Evolutionary conservation across 768 basidiomycete genomes (phyloP).

Genomic region (Phaffia australis): DNA sequence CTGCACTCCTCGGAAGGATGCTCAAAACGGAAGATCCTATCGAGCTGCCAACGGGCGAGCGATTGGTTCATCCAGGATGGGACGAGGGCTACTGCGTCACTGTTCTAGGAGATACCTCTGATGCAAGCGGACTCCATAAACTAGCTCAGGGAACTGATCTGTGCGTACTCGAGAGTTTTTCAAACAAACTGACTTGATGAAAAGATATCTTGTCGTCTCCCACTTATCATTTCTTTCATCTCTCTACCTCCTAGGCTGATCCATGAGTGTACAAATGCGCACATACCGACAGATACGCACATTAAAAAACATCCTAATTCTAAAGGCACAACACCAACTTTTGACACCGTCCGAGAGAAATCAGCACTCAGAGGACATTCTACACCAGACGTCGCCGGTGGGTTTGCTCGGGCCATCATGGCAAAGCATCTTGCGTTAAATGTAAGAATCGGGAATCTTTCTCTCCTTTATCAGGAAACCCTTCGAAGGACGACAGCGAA

Average conservation of each 20-base stretch:
- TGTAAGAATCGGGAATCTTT: constrained; percentile 39
- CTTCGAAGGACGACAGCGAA: background rate
- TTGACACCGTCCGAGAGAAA: constrained; percentile 52
- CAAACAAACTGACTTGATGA: background rate
- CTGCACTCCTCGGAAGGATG: constrained; percentile 53
- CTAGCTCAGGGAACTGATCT: constrained; percentile 57
- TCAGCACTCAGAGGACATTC: constrained; percentile 64
- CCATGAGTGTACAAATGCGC: constrained; percentile 76
- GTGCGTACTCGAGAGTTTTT: background rate
- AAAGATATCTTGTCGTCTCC: background rate
- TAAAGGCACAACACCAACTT: constrained; percentile 19
- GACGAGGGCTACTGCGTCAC: constrained; percentile 60
- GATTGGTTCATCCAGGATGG: constrained; percentile 39
- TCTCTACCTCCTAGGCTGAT: constrained; percentile 41
- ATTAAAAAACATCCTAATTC: constrained; percentile 35
- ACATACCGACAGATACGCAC: constrained; percentile 43
- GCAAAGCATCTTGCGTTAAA: constrained; percentile 61
- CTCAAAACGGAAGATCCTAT: constrained; percentile 58
- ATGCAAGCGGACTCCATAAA: constrained; percentile 43
- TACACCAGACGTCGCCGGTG: constrained; percentile 64
- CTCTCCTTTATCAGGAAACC: too few species aligned
- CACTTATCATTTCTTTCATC: background rate
- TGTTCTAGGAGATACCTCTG: constrained; percentile 66
- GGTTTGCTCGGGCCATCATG: constrained; percentile 53
- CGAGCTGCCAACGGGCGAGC: constrained; percentile 58